Conservation (phyloP, 2,329 filamentous ascomycete genomes). For the Bisporella sp. region DNA sequence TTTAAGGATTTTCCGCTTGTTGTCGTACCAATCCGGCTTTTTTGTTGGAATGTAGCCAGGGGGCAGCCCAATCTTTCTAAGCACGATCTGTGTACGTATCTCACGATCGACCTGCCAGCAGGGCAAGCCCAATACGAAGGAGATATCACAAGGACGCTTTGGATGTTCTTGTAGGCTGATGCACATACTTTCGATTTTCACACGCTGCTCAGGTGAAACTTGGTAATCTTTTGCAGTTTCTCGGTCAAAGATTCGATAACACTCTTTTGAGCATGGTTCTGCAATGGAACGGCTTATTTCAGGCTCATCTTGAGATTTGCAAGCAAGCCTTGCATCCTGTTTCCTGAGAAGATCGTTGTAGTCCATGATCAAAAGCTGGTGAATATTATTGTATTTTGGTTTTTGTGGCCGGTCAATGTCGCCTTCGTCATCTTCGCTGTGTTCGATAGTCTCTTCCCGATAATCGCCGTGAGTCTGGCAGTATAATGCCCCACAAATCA, state of each 20-base stretch:
- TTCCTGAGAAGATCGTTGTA: conserved; percentile 17
- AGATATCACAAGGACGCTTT: conserved; percentile 18
- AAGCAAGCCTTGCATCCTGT: conserved; percentile 5
- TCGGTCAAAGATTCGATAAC: conserved; percentile 9
- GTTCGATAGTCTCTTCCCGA: conserved; percentile 1
- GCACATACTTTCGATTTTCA: conserved; percentile 7
- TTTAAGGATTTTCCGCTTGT: conserved; percentile 16
- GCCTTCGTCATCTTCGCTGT: conserved; percentile 11
- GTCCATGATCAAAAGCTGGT: conserved; percentile 10
- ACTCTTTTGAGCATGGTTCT: conserved; percentile 11
- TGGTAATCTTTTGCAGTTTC: background rate
- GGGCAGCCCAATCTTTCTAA: background rate
- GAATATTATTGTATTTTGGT: conserved; percentile 11
- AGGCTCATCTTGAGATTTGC: background rate
- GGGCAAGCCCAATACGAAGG: conserved; percentile 16
- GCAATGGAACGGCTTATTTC: background rate
- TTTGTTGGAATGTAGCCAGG: conserved; percentile 1
- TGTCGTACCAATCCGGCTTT: conserved; percentile 24
- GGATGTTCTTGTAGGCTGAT: conserved; percentile 9
- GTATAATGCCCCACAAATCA: conserved; percentile 21
- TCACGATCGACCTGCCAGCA: conserved; percentile 20
- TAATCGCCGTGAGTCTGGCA: conserved; percentile 25
- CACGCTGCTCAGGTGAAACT: background rate
- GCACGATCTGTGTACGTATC: conserved; percentile 7
- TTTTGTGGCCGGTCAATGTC: conserved; percentile 2